Base-by-base conservation (phyloP, 345 rosid species). In the Eucalyptus caleyi region DNA sequence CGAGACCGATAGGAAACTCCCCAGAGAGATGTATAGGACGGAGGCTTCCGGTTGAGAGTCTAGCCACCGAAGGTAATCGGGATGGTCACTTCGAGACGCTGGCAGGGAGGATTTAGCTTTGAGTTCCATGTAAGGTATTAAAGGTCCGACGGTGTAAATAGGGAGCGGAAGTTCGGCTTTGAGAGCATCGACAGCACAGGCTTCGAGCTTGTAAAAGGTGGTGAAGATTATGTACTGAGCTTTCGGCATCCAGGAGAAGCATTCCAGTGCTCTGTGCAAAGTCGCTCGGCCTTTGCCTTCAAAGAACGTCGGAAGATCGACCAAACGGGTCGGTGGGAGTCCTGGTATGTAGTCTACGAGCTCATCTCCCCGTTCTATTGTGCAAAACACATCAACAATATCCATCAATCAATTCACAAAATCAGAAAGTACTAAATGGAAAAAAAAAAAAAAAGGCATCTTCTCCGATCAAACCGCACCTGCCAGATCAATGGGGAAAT, bases 1-100 rank as follows among this genome's bases (percentile, higher is more conserved):
- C 44, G 94, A 91, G 88, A 91, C 90, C 2, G 94, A 90, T 24
- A 91, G 91, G 89, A 86, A 93, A 65, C 96, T 93, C 47, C 96
- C 95, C 23, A 93, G 27, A 16, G 95, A 93, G 2, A 93, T 50
- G 42, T 94, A 93, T 50, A 94, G 30, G 40, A 92, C 92, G 67
- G 95, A 94, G 32, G 30, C 53, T 30, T 19, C 7, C 6, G 92
- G 93, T 42, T 94, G 95, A 30, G 87, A 89, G 77, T 93, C 92
- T 32, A 94, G 91, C 95, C 95, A 93, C 11, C 77, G 50, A 7
- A 89, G 5, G 87, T 88, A 88, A 80, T 85, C 69, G 1, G 37
- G n/a, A 37, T 49, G 62, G 15, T 30, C 60, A 21, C 50, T 21
- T 26, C 23, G 26, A 23, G 30, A 50, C 7, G 45, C 85, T n/a